Evolutionary conservation across 495 filamentous ascomycete species (phyloP).

Genomic region (Daldinia loculata): DNA sequence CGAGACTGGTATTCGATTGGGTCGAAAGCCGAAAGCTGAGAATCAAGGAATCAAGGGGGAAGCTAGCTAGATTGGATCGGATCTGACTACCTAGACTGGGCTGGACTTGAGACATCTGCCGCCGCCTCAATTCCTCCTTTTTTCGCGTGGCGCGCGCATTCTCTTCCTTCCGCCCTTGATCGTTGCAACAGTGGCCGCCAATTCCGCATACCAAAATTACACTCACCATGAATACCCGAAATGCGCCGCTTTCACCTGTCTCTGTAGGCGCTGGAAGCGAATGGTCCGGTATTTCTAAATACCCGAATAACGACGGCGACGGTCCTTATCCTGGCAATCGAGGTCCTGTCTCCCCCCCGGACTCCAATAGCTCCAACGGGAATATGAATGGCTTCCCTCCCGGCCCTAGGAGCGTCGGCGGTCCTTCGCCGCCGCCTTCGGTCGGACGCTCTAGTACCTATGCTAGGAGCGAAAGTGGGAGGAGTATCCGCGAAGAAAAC

Average conservation of each 20-base stretch:
- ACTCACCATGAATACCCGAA: conserved; percentile 57
- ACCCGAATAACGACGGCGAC: conserved; percentile 65
- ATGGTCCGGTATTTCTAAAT: conserved; percentile 83
- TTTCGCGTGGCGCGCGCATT: conserved; percentile 43
- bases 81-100: conserved; percentile 29
- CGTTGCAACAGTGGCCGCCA: conserved; percentile 23
- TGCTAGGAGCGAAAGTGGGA: conserved; percentile 67
- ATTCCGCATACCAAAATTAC: conserved; percentile 38
- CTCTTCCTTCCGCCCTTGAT: conserved; percentile 25
- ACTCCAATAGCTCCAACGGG: conserved; percentile 69
- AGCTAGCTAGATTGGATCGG: conserved; percentile 26
- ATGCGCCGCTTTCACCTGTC: conserved; percentile 80
- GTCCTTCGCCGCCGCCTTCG: conserved; percentile 86
- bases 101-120: conserved; percentile 35
- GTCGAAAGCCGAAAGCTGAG: background rate
- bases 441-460: conserved; percentile 79
- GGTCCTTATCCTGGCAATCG: conserved; percentile 64
- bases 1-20: conserved; percentile 12
- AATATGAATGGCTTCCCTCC: conserved; percentile 67
- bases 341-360: conserved; percentile 74
- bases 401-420: conserved; percentile 60
- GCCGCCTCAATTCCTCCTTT: conserved; percentile 34
- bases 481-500: conserved; percentile 59
- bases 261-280: conserved; percentile 83
- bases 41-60: conserved; percentile 19